These are phyloP conservation scores for Carex kokanica DNA, from an alignment of 176 grass and related monocot species.

Conservation along the genomic window DNA sequence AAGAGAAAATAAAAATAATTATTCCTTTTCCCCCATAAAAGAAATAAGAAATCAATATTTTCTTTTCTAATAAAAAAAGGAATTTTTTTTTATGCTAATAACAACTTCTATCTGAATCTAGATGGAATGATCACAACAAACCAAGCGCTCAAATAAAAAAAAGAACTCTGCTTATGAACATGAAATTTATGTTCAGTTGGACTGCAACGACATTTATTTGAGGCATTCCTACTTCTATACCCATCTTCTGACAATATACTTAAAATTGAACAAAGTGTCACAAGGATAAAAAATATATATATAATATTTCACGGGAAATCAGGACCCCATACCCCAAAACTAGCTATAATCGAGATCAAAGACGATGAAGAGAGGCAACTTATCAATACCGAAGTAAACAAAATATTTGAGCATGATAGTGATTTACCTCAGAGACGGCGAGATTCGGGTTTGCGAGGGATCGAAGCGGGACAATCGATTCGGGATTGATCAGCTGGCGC, in stretches of 20 bases:
- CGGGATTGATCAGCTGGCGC: slow-evolving; percentile 21
- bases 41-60: not conserved
- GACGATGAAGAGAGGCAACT: not conserved
- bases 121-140: not conserved
- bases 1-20: not conserved
- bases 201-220: not conserved
- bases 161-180: not conserved
- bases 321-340: not conserved
- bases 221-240: not conserved
- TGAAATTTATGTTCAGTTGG: not conserved
- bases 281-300: not conserved
- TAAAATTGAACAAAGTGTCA: not conserved
- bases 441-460: slow-evolving; percentile 11
- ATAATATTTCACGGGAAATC: not conserved
- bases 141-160: not conserved
- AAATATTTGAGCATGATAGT: not conserved
- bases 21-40: not conserved
- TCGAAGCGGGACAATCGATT: slow-evolving; percentile 17
- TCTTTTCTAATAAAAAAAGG: not conserved
- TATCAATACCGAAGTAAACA: not conserved
- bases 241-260: not conserved
- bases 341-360: not conserved
- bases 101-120: not conserved
- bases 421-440: slow-evolving; percentile 30
- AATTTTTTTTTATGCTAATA: too few relatives aligned